phyloP scores from a whole-genome alignment of 2,329 filamentous ascomycete species.

The Lecanosticta acicola region DNA sequence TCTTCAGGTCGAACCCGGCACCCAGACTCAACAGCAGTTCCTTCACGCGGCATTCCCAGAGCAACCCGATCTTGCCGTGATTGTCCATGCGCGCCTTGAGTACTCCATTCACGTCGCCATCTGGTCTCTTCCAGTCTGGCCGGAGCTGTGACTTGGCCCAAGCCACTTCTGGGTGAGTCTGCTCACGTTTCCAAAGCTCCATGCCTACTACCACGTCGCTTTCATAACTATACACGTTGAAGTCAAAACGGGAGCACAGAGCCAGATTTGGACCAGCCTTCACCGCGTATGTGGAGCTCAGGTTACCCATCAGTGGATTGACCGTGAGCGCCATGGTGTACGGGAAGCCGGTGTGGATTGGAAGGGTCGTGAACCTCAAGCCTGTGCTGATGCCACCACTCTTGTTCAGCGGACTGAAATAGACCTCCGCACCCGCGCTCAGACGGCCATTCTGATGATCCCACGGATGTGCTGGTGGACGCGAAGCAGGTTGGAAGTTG shows the following conservation, averaged over 20 bases:
- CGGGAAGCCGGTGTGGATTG: constrained; percentile 74
- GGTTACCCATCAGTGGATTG: constrained; percentile 89
- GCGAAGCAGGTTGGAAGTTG: constrained; percentile 16
- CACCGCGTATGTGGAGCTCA: constrained; percentile 87
- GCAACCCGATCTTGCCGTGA: constrained; percentile 72
- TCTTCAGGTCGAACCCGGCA: constrained; percentile 73
- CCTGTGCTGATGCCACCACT: constrained; percentile 87
- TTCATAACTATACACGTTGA: constrained; percentile 98
- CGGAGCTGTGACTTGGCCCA: constrained; percentile 42
- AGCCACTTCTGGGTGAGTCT: constrained; percentile 35
- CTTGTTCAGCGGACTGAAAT: constrained; percentile 93
- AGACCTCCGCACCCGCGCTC: constrained; percentile 85
- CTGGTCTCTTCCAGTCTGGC: constrained; percentile 38
- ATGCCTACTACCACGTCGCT: constrained; percentile 86
- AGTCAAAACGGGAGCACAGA: constrained; percentile 85
- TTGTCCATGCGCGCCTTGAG: constrained; percentile 87
- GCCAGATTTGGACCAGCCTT: constrained; percentile 77
- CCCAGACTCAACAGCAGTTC: constrained; percentile 88
- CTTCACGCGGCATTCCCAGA: constrained; percentile 93
- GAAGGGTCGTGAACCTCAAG: constrained; percentile 80
- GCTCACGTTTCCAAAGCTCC: constrained; percentile 69
- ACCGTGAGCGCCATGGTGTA: constrained; percentile 89
- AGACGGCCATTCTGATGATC: constrained; percentile 73
- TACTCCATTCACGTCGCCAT: constrained; percentile 73
- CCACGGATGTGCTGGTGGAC: constrained; percentile 28